phyloP scores from a whole-genome alignment of 1,139 yeast genomes.

The Pichia cactophila region DNA sequence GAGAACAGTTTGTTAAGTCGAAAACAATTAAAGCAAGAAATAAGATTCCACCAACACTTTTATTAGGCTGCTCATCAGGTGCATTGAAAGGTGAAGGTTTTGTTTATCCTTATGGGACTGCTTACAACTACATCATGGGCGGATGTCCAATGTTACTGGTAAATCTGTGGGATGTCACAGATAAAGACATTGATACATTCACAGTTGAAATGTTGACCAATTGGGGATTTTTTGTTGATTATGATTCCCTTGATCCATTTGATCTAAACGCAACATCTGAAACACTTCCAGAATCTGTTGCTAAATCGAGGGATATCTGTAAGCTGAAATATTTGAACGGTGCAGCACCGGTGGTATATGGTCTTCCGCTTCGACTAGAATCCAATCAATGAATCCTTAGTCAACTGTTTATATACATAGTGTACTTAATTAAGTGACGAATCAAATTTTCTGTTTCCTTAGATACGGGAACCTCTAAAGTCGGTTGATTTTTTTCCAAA shows the following conservation, averaged over 20 bases:
- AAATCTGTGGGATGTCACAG: constrained; percentile 95
- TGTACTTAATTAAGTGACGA: neutral
- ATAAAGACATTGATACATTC: constrained; percentile 83
- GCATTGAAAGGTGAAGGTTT: constrained; percentile 50
- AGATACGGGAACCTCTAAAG: neutral
- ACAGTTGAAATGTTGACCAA: constrained; percentile 49
- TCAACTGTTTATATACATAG: neutral
- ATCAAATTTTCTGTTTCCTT: neutral
- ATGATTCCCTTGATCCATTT: constrained; percentile 17
- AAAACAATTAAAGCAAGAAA: constrained; percentile 38
- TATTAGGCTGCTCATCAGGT: constrained; percentile 94
- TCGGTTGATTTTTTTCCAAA: neutral
- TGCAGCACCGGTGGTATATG: constrained; percentile 76
- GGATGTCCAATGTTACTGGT: constrained; percentile 81
- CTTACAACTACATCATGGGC: constrained; percentile 65
- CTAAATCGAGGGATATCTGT: constrained; percentile 54
- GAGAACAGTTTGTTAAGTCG: constrained; percentile 68
- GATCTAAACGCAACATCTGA: constrained; percentile 12
- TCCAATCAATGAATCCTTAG: neutral
- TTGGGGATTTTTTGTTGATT: constrained; percentile 47
- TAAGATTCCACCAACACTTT: constrained; percentile 57
- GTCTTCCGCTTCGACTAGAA: constrained; percentile 45
- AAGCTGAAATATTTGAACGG: constrained; percentile 64
- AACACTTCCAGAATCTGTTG: constrained; percentile 45
- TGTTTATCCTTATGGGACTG: constrained; percentile 70